Evolutionary conservation across 257 asterid species (phyloP).

Genomic region (Solanum chilense): DNA sequence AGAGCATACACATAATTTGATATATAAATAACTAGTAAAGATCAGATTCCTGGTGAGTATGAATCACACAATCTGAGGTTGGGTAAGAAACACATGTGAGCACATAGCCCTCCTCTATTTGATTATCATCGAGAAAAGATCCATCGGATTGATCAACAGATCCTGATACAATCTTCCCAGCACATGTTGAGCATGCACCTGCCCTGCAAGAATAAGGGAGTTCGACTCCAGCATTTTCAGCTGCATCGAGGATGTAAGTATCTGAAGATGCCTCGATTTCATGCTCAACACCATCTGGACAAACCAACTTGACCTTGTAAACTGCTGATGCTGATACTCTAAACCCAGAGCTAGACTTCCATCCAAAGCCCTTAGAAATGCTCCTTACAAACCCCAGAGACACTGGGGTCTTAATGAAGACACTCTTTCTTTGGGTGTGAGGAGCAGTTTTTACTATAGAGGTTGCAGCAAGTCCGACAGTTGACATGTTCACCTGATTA

Average conservation of each 20-base stretch:
- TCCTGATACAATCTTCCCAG: conserved; percentile 51
- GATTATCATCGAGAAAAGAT: conserved; percentile 62
- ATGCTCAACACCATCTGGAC: conserved; percentile 44
- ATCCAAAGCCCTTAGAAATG: conserved; percentile 34
- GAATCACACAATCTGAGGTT: conserved; percentile 66
- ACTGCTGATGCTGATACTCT: conserved; percentile 39
- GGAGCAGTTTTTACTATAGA: conserved; percentile 31
- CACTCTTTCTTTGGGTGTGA: conserved; percentile 14
- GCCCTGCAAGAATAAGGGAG: conserved; percentile 91
- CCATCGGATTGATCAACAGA: conserved; percentile 69
- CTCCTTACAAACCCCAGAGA: conserved; percentile 33
- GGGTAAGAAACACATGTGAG: conserved; percentile 84
- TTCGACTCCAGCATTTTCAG: conserved; percentile 62
- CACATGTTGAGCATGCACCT: conserved; percentile 90
- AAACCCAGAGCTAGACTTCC: conserved; percentile 38
- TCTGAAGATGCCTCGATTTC: conserved; percentile 64
- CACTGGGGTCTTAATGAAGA: conserved; percentile 32
- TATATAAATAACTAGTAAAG: conserved; percentile 27
- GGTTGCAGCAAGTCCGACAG: conserved; percentile 31
- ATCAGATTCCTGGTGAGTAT: conserved; percentile 72
- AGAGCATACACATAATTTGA: background rate
- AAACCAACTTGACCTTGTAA: conserved; percentile 62
- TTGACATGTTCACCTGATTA: conserved; percentile 54
- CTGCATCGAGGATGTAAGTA: conserved; percentile 62
- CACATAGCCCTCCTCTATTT: conserved; percentile 37